Percentiles rank a stretch among this genome's conserved stretches.
phyloP scores from a whole-genome alignment of 106 monocot genomes.

The Allium fistulosum region DNA sequence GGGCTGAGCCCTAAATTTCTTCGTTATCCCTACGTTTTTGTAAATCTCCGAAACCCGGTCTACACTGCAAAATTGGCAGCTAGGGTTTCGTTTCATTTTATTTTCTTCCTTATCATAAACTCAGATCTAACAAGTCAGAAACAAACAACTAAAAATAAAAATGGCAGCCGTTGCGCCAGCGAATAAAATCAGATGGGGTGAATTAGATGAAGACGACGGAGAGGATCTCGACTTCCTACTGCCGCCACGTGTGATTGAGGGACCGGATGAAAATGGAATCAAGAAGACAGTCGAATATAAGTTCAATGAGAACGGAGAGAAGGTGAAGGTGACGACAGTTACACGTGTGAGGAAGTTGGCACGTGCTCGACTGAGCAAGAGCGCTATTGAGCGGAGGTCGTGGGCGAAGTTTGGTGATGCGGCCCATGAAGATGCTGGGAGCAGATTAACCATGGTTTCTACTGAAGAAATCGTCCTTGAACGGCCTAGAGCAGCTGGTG shows the following conservation, averaged over 20 bases:
- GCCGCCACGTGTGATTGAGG: conserved; percentile 66
- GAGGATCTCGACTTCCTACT: conserved; percentile 61
- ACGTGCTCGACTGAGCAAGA: conserved; percentile 70
- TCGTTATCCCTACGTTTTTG: no score
- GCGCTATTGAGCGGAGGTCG: conserved; percentile 69
- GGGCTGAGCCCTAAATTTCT: no score
- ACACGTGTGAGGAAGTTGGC: conserved; percentile 64
- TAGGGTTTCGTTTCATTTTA: no score
- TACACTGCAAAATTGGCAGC: no score
- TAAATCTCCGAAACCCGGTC: no score
- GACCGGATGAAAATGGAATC: conserved; percentile 78
- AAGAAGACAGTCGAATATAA: conserved; percentile 67
- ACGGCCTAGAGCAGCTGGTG: conserved; percentile 69
- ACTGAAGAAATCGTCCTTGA: conserved; percentile 92
- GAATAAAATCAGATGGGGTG: conserved; percentile 66
- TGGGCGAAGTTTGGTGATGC: conserved; percentile 91
- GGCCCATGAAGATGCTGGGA: conserved; percentile 52
- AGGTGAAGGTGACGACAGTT: conserved; percentile 72
- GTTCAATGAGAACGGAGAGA: conserved; percentile 73
- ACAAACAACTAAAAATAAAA: no score
- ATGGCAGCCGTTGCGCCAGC: conserved; percentile 4
- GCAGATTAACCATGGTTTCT: conserved; percentile 80
- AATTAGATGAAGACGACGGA: conserved; percentile 76
- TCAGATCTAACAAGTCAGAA: no score
- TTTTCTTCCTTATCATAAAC: no score